Evolutionary conservation across 306 rosid species (phyloP).

Genomic region (Medicago arabica): DNA sequence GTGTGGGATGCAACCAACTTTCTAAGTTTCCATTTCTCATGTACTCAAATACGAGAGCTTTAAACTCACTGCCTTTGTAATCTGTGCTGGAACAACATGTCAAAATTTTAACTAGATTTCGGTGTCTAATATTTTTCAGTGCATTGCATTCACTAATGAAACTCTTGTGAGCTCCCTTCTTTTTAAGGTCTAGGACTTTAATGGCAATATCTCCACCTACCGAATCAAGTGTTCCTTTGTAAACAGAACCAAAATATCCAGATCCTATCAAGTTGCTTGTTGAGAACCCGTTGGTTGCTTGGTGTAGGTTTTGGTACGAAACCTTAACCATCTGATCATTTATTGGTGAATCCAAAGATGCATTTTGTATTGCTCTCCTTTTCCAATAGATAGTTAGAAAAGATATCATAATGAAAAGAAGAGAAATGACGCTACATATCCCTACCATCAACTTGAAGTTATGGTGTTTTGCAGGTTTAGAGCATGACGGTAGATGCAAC

Average conservation of each 20-base stretch:
- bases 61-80: slow-evolving; percentile 35
- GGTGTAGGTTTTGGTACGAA: slow-evolving; percentile 13
- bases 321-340: not conserved
- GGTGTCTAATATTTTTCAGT: slow-evolving; percentile 17
- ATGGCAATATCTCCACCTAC: slow-evolving; percentile 19
- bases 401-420: not conserved
- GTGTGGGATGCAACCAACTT: slow-evolving; percentile 28
- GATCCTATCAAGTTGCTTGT: slow-evolving; percentile 38
- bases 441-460: not conserved
- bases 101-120: slow-evolving; percentile 28
- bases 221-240: slow-evolving; percentile 14
- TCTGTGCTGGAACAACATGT: slow-evolving; percentile 40
- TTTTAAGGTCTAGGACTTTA: slow-evolving; percentile 39
- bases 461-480: slow-evolving; percentile 15
- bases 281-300: slow-evolving; percentile 21
- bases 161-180: slow-evolving; percentile 40
- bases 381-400: slow-evolving; percentile 8
- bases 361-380: not conserved
- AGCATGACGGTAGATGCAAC: slow-evolving; percentile 24
- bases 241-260: slow-evolving; percentile 48
- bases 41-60: slow-evolving; percentile 38
- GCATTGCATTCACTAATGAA: slow-evolving; percentile 36
- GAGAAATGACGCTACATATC: slow-evolving; percentile 15
- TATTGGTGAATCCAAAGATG: not conserved
- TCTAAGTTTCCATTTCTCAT: slow-evolving; percentile 39